Base-by-base conservation (phyloP, 1,284 basidiomycete species). In the Calocybe gambosa region DNA sequence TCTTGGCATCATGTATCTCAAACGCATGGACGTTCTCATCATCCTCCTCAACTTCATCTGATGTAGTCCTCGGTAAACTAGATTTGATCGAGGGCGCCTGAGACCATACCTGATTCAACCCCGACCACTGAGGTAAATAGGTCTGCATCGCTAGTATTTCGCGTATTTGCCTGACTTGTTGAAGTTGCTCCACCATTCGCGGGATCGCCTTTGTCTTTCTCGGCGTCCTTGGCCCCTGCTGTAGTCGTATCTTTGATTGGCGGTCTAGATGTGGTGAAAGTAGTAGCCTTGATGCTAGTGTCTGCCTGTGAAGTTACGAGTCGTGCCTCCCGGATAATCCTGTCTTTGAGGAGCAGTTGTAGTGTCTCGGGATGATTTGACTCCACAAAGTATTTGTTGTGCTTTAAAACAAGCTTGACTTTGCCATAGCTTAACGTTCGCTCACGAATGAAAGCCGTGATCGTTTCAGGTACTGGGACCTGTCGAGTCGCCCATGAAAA, bases 351-450 rank as follows among this genome's bases (percentile, higher is more conserved):
- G 28, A 97, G 69, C 31, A 81, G 72, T 58, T 95, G 87, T 18
- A 97, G 73, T 16, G 91, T 93, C 50, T 95, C 92, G 1, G 93
- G 91, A 59, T 95, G 89, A 50, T 81, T 87, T 15, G 91, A 94
- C 65, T 98, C 94, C 55, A 98, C 89, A 55, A 80, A 95, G 66
- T 97, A 96, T 57, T 88, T 90, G 73, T 97, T 97, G 64, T 96
- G 88, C 64, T 98, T 97, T 54, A 98, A 71, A 3, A 98, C 94
- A 39, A 98, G 82, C 62, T 96, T 94, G 64, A 97, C 90, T 71
- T 98, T 98, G 47, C 94, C 94, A 60, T 96, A 97, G 43, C 91
- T 94, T 49, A 90, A 68, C 0, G 94, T 98, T 55, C 93, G 86
- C 51, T 91, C 86, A 51, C 87, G 83, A 54, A 98, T 97, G 59